Evolutionary conservation across 2,329 filamentous ascomycete genomes (phyloP).

Genomic region (Diaporthe aspalathi): DNA sequence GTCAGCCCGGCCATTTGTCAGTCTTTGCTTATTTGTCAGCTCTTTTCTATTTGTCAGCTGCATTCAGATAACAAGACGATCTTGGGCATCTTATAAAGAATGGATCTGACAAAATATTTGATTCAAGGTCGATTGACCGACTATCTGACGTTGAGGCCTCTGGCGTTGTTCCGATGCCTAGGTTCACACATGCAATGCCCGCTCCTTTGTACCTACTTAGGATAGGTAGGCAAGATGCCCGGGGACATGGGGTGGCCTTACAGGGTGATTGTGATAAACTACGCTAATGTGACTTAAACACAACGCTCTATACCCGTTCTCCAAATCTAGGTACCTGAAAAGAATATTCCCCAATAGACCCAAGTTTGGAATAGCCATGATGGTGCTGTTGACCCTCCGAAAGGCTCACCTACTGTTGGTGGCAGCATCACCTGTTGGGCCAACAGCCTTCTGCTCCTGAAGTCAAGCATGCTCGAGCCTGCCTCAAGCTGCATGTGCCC

Average conservation of each 20-base stretch:
- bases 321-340: too few species aligned
- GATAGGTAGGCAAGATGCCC: too few species aligned
- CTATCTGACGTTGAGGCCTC: background rate
- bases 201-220: background rate
- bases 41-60: background rate
- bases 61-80: background rate
- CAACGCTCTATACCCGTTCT: too few species aligned
- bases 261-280: background rate
- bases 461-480: background rate
- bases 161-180: background rate
- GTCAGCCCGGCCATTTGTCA: slow-evolving; percentile 5
- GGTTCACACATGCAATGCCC: background rate
- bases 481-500: too few species aligned
- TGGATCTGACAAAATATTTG: too few species aligned
- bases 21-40: background rate
- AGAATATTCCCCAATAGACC: too few species aligned
- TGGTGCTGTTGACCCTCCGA: background rate
- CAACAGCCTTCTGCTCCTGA: too few species aligned
- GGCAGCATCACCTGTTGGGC: background rate
- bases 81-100: too few species aligned
- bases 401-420: background rate
- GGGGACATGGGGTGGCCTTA: too few species aligned
- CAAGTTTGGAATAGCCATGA: background rate
- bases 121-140: too few species aligned
- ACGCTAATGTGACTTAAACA: too few species aligned